These are phyloP conservation scores for Scleroderma citrinum DNA, from an alignment of 768 basidiomycete genomes.

Conservation along the genomic window DNA sequence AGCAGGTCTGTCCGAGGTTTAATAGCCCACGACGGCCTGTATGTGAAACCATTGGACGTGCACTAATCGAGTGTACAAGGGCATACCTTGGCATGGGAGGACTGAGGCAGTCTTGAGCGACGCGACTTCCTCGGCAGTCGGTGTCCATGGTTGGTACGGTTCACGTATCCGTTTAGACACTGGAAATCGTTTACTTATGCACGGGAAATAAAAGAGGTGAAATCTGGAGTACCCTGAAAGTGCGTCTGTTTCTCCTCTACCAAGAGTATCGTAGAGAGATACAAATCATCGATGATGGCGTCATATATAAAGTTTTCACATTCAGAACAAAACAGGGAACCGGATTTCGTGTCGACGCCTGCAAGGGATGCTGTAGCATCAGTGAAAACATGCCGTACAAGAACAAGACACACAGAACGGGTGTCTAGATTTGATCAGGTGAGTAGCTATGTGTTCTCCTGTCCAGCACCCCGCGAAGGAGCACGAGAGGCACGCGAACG, in stretches of 20 bases:
- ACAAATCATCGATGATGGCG: constrained; percentile 41
- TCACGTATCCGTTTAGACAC: constrained; percentile 39
- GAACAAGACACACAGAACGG: constrained; percentile 50
- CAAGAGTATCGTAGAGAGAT: constrained; percentile 38
- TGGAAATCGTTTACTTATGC: constrained; percentile 3
- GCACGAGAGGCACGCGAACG: constrained; percentile 73
- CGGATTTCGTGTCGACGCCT: constrained; percentile 74
- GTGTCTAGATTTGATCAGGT: constrained; percentile 56
- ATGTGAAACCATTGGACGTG: neutral
- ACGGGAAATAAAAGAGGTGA: neutral
- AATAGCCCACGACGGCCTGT: constrained; percentile 77
- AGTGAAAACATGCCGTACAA: neutral
- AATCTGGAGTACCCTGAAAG: constrained; percentile 45
- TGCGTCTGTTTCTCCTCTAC: constrained; percentile 57
- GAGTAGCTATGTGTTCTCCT: constrained; percentile 48
- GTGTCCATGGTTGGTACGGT: constrained; percentile 46
- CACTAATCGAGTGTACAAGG: neutral
- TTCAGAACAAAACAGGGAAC: constrained; percentile 64
- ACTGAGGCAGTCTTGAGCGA: constrained; percentile 44
- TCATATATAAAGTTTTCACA: constrained; percentile 78
- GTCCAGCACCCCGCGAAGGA: constrained; percentile 66
- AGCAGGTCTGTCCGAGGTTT: constrained; percentile 92
- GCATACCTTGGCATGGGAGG: constrained; percentile 69
- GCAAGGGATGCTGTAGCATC: neutral
- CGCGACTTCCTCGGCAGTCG: constrained; percentile 33